phyloP scores from a whole-genome alignment of 495 filamentous ascomycete genomes.

The Recurvomyces mirabilis region DNA sequence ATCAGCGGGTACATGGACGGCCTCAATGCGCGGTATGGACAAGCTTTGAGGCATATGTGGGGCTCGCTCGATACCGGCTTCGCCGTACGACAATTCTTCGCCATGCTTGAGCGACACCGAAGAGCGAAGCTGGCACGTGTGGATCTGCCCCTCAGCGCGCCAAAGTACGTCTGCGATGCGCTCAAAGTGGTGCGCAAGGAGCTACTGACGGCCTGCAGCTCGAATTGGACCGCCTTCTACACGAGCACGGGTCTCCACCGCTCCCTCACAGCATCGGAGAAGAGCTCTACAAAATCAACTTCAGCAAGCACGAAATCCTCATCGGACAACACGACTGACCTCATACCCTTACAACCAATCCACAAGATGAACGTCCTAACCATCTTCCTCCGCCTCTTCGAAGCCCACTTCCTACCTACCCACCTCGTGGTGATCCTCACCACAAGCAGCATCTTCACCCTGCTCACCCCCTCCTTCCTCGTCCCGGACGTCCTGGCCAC shows the following conservation, averaged over 20 bases:
- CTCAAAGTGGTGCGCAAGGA: not conserved
- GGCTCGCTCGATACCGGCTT: constrained; percentile 56
- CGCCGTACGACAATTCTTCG: constrained; percentile 26
- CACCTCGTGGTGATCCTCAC: constrained; percentile 51
- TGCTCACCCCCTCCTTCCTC: constrained; percentile 35
- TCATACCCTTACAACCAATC: not conserved
- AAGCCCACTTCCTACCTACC: constrained; percentile 57
- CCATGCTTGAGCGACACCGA: constrained; percentile 5
- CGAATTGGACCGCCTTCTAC: constrained; percentile 13
- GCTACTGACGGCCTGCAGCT: constrained; percentile 3
- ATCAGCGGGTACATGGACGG: constrained; percentile 41
- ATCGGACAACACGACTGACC: too few relatives aligned
- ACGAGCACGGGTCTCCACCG: constrained; percentile 6
- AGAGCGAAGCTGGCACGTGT: not conserved
- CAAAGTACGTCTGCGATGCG: constrained; percentile 9
- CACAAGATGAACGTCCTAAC: constrained; percentile 10
- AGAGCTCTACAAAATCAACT: not conserved
- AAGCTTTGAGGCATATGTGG: constrained; percentile 63
- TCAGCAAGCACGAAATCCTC: not conserved
- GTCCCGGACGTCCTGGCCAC: constrained; percentile 41
- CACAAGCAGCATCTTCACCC: constrained; percentile 45
- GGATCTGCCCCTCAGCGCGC: constrained; percentile 11
- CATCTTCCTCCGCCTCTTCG: constrained; percentile 51
- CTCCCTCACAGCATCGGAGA: constrained; percentile 2
- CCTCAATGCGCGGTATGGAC: constrained; percentile 49